Evolutionary conservation across 2,329 filamentous ascomycete genomes (phyloP).

Genomic region (Diplodia sapinea): DNA sequence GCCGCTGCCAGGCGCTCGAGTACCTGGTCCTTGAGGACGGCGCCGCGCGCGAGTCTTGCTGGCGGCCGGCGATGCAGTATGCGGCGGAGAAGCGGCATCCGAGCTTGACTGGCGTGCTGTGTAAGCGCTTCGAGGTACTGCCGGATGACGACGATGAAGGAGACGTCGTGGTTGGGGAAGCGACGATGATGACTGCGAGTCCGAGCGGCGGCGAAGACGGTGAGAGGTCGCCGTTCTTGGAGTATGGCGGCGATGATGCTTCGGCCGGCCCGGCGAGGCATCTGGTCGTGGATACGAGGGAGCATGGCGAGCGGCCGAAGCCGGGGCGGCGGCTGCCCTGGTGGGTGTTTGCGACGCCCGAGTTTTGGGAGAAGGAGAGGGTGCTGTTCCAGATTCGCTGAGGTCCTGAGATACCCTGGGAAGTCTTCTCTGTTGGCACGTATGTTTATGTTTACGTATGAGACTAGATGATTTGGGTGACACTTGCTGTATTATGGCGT

Average conservation of each 20-base stretch:
- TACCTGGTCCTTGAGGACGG: conserved; percentile 16
- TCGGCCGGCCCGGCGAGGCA: not conserved
- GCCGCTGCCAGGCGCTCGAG: not conserved
- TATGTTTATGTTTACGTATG: not conserved
- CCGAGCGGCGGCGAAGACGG: not conserved
- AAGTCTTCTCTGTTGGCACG: not conserved
- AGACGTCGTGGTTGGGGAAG: not conserved
- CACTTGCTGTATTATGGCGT: not conserved
- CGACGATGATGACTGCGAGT: no score
- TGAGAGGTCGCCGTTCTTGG: not conserved
- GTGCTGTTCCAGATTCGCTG: conserved; percentile 6
- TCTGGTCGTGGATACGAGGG: not conserved
- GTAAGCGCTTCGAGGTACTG: conserved; percentile 15
- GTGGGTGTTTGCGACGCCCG: not conserved
- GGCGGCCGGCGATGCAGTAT: not conserved
- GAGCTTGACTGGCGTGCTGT: not conserved
- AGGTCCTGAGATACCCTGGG: conserved; percentile 1
- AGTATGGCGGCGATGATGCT: not conserved
- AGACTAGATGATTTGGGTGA: not conserved
- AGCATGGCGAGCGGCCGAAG: not conserved
- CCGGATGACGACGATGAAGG: not conserved
- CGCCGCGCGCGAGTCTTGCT: not conserved
- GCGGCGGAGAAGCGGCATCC: not conserved
- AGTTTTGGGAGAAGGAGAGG: conserved; percentile 16
- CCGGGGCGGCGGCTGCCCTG: not conserved